phyloP scores from a whole-genome alignment of 371 early-diverging fungal genomes.

The Funneliformis caledonium region DNA sequence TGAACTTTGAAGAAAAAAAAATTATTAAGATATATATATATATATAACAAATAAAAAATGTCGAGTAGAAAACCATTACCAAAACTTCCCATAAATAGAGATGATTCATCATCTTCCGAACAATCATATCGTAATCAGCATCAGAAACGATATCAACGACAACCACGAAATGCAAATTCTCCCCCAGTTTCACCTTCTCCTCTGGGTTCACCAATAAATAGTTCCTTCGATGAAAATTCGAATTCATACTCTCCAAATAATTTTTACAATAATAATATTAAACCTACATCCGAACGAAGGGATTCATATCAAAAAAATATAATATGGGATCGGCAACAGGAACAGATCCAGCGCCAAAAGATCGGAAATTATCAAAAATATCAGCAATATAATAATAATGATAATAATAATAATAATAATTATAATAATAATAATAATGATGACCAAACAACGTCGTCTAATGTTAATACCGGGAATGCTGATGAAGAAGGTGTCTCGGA shows the following conservation, averaged over 20 bases:
- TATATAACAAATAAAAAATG: background rate
- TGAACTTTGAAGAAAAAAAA: background rate
- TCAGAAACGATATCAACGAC: background rate
- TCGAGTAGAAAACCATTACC: background rate
- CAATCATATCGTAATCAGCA: background rate
- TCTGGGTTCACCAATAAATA: background rate
- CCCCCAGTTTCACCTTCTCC: background rate
- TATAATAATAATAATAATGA: background rate
- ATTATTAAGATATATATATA: background rate
- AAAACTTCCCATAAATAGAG: background rate
- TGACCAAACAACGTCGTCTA: background rate
- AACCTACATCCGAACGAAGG: background rate
- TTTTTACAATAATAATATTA: background rate
- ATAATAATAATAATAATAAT: background rate
- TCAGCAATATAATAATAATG: background rate
- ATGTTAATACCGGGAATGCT: background rate
- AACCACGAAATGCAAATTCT: background rate
- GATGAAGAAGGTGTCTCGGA: background rate
- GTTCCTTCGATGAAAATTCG: background rate
- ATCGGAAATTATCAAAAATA: background rate
- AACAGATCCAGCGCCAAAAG: slow-evolving; percentile 3
- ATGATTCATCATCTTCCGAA: background rate
- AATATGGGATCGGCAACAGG: background rate
- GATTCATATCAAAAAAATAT: background rate
- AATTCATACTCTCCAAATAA: background rate